phyloP scores from a whole-genome alignment of 2,329 filamentous ascomycete species.

The Fonsecaea pedrosoi region DNA sequence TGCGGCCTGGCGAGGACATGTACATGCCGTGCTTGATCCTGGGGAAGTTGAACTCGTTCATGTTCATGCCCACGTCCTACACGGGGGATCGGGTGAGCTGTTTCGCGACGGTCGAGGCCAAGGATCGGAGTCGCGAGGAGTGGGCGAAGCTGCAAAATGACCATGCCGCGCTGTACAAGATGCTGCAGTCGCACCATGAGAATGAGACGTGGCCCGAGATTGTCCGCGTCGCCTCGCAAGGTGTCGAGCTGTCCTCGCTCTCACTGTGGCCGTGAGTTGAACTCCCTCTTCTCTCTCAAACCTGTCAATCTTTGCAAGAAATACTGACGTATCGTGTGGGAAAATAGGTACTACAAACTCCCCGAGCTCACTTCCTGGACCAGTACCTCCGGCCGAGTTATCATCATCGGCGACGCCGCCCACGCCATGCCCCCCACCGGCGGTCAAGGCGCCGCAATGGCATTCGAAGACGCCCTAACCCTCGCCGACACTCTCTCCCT shows the following conservation, averaged over 20 bases:
- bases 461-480: conserved; percentile 38
- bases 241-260: conserved; percentile 28
- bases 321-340: background rate
- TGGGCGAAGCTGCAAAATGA: conserved; percentile 34
- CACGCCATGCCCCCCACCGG: conserved; percentile 39
- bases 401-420: conserved; percentile 38
- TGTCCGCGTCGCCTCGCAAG: conserved; percentile 28
- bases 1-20: conserved; percentile 8
- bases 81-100: conserved; percentile 22
- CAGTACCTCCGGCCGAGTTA: conserved; percentile 24
- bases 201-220: conserved; percentile 30
- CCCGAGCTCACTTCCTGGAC: conserved; percentile 37
- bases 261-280: conserved; percentile 35
- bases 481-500: conserved; percentile 32
- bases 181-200: conserved; percentile 26
- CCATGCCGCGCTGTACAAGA: conserved; percentile 28
- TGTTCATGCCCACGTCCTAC: conserved; percentile 30
- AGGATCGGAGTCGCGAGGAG: conserved; percentile 34
- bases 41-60: conserved; percentile 33
- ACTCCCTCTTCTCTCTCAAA: too few species aligned
- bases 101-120: conserved; percentile 32
- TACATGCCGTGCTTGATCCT: conserved; percentile 35
- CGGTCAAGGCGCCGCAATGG: conserved; percentile 37
- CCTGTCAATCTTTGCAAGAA: background rate
- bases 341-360: conserved; percentile 23